These are phyloP conservation scores for Diplogelasinospora grovesii DNA, from an alignment of 495 filamentous ascomycete species.

Conservation along the genomic window DNA sequence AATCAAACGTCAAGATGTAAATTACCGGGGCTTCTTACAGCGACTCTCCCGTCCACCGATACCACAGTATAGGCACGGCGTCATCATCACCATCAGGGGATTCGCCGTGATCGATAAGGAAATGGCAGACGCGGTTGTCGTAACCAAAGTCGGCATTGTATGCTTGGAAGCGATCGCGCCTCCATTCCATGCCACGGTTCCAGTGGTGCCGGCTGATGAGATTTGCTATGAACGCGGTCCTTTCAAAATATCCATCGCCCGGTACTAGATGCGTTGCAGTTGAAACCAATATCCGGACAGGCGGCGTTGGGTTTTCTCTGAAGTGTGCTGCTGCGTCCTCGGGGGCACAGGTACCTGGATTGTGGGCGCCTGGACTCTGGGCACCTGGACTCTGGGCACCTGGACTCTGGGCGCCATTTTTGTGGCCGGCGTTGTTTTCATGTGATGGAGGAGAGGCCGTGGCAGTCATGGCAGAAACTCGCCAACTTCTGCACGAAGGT, in stretches of 20 bases:
- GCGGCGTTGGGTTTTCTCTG: neutral
- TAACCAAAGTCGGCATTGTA: neutral
- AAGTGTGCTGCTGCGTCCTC: too few relatives aligned
- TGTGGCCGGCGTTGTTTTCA: too few relatives aligned
- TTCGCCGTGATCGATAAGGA: neutral
- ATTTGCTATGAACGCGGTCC: neutral
- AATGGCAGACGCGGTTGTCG: neutral
- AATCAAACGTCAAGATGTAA: too few relatives aligned
- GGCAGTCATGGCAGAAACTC: too few relatives aligned
- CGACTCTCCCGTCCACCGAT: conserved; percentile 1
- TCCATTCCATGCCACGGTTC: neutral
- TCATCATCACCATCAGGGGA: neutral
- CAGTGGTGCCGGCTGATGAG: neutral
- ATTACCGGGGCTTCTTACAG: neutral
- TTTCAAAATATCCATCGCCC: neutral
- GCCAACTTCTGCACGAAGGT: too few relatives aligned
- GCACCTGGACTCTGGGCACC: too few relatives aligned
- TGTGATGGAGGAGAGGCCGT: too few relatives aligned
- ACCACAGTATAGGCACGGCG: neutral
- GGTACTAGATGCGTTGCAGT: neutral
- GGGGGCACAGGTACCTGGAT: too few relatives aligned
- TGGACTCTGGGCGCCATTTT: too few relatives aligned
- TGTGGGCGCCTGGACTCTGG: too few relatives aligned
- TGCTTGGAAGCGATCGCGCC: neutral
- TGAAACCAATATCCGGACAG: neutral